Base-by-base conservation (phyloP, 2,329 filamentous ascomycete species). In the Ophiostoma populinum region DNA sequence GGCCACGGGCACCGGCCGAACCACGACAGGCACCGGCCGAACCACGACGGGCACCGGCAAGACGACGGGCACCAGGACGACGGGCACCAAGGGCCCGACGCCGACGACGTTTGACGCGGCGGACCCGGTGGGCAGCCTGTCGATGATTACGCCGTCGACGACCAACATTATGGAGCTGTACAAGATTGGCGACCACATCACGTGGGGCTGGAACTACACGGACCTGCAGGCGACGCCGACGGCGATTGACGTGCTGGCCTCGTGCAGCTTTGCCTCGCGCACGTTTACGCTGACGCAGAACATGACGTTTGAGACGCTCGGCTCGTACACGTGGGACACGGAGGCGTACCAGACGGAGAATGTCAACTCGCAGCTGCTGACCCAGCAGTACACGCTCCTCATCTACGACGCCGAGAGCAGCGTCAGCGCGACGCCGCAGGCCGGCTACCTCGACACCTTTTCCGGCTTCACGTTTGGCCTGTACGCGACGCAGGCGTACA, bases 201-300 rank as follows among this genome's bases (percentile, higher is more conserved):
- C 69, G 11, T 71, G 67, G 52, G 62, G 55, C 31, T 78, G 71
- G 70, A 76, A 76, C 54, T 77, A 75, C 56, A 77, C 73, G 4
- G 64, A 63, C 29, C 51, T 78, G 20, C 57, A 61, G 37, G 68
- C 56, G 18, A 65, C 59, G 1, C 73, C 73, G 2, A 70, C 66
- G 3, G 71, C 69, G 26, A 48, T 78, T 38, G 69, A 77, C 43
- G 57, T 77, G 11, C 51, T 74, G 38, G 58, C 70, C 22, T 68
- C 65, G 43, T 72, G 67, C 56, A 63, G 63, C 26, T 51, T 51
- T 7, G 65, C 60, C 29, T 52, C 57, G 15, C 57, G 61, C 40
- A 64, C 69, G 2, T 76, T 67, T 57, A 76, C 71, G 12, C 56
- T 78, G 29, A 71, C 71, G 3, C 56, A 61, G 48, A 77, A 77